phyloP scores from a whole-genome alignment of 768 basidiomycete species.

The Boletus speciosus region DNA sequence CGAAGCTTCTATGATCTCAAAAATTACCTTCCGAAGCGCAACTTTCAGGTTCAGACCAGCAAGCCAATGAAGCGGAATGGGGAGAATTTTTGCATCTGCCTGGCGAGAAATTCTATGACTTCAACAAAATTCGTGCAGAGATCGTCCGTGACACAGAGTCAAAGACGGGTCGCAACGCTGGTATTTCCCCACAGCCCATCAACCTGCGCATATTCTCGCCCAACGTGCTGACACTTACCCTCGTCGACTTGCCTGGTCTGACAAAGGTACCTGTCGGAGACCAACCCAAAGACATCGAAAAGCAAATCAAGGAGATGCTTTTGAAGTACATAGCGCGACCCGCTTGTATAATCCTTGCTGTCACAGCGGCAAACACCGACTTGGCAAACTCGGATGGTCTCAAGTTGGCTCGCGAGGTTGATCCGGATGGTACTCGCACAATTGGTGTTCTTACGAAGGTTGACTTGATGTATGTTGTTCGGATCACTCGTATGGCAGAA shows the following conservation, averaged over 20 bases:
- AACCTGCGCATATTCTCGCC: constrained; percentile 97
- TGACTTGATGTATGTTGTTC: constrained; percentile 81
- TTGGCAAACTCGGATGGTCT: constrained; percentile 98
- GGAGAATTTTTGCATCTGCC: constrained; percentile 98
- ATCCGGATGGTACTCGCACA: constrained; percentile 93
- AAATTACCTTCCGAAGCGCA: constrained; percentile 16
- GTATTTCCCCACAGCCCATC: constrained; percentile 96
- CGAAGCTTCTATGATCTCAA: not conserved
- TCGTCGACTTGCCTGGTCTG: constrained; percentile 95
- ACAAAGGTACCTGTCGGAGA: constrained; percentile 95
- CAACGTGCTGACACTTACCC: constrained; percentile 92
- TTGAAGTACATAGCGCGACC: constrained; percentile 93
- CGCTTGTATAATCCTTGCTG: constrained; percentile 94
- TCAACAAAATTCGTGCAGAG: constrained; percentile 93
- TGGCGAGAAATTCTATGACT: constrained; percentile 97
- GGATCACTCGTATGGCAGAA: not conserved
- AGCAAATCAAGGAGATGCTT: constrained; percentile 96
- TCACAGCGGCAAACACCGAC: constrained; percentile 94
- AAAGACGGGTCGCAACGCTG: constrained; percentile 98
- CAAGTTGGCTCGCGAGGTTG: constrained; percentile 94
- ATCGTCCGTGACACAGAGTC: constrained; percentile 96
- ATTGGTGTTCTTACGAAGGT: constrained; percentile 99
- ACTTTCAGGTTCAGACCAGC: constrained; percentile 55
- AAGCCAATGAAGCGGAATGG: constrained; percentile 94
- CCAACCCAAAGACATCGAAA: constrained; percentile 96